These are phyloP conservation scores for Lyophyllum decastes DNA, from an alignment of 768 basidiomycete genomes.

Conservation along the genomic window DNA sequence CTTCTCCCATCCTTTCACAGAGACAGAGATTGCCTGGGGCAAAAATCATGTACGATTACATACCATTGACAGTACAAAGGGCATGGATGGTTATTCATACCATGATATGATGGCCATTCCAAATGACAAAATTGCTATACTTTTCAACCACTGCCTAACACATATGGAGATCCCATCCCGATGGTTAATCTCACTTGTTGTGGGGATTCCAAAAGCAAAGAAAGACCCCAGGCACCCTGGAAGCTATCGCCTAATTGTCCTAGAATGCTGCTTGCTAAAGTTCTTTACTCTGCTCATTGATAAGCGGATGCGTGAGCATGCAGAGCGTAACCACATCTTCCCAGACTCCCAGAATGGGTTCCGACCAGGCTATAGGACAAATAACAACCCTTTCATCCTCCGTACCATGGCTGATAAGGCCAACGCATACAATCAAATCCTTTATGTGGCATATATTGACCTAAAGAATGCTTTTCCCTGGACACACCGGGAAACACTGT, in stretches of 20 bases:
- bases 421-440: too few relatives aligned
- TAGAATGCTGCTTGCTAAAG: background rate
- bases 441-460: too few relatives aligned
- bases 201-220: background rate
- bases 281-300: slow-evolving; percentile 1
- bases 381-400: background rate
- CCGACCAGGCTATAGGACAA: background rate
- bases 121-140: background rate
- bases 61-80: background rate
- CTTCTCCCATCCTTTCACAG: background rate
- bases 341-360: background rate
- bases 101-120: background rate
- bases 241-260: background rate
- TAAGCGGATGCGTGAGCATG: background rate
- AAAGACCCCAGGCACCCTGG: background rate
- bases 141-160: background rate
- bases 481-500: slow-evolving; percentile 1
- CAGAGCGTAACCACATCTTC: too few relatives aligned
- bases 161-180: background rate
- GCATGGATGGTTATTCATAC: background rate
- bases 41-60: too few relatives aligned
- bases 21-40: background rate
- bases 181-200: background rate
- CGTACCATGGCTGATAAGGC: too few relatives aligned
- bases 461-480: background rate